phyloP scores from a whole-genome alignment of 805 yeast species.

The Hanseniaspora osmophila region DNA sequence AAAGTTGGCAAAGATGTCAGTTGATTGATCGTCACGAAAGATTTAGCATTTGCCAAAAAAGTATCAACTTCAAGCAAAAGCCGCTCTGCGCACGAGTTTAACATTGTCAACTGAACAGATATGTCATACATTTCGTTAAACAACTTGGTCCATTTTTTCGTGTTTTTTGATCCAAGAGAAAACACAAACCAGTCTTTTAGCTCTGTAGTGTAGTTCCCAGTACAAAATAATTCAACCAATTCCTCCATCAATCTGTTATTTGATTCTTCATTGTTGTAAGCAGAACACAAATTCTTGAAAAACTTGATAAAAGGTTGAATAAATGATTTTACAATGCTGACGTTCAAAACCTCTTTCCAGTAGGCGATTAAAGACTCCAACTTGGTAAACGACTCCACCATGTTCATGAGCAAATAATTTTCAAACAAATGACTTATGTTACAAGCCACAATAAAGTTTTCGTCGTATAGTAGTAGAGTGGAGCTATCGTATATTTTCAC shows the following conservation, averaged over 20 bases:
- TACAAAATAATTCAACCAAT: conserved; percentile 13
- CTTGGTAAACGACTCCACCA: neutral
- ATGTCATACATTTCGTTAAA: conserved; percentile 39
- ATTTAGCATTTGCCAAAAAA: neutral
- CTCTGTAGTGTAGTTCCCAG: conserved; percentile 7
- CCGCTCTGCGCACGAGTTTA: neutral
- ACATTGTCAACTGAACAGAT: neutral
- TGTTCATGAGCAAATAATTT: neutral
- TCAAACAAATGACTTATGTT: neutral
- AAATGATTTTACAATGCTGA: conserved; percentile 5
- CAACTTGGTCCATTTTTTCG: conserved; percentile 37
- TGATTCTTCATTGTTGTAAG: conserved; percentile 7
- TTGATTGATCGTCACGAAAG: neutral
- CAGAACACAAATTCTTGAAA: conserved; percentile 9
- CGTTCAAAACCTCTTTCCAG: neutral
- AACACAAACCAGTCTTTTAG: conserved; percentile 48
- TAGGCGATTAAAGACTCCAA: neutral
- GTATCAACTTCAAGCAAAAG: neutral
- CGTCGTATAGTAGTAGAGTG: neutral
- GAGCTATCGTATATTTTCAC: neutral
- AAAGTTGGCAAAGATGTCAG: neutral
- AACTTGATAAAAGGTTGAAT: conserved; percentile 13
- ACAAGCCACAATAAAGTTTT: neutral
- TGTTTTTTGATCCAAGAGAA: conserved; percentile 53
- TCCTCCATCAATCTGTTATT: conserved; percentile 23